These are phyloP conservation scores for Neofusicoccum cordaticola DNA, from an alignment of 2,329 filamentous ascomycete genomes.

Conservation along the genomic window DNA sequence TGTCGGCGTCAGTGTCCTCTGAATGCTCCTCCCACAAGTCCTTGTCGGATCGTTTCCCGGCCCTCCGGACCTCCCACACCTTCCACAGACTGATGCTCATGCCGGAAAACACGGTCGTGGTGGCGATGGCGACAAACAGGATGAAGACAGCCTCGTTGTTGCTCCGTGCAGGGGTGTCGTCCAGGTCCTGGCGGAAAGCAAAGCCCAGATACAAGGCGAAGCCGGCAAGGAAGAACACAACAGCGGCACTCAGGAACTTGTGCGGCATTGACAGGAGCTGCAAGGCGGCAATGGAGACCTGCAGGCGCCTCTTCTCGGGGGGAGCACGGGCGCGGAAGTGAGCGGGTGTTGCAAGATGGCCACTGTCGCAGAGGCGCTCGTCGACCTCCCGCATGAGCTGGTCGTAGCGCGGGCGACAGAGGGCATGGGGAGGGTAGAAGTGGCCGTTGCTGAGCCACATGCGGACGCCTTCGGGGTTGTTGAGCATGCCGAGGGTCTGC, in stretches of 20 bases:
- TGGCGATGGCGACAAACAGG: neutral
- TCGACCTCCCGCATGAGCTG: neutral
- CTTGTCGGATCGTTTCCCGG: neutral
- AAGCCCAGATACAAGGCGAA: slow-evolving; percentile 3
- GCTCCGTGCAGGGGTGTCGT: neutral
- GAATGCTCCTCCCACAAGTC: neutral
- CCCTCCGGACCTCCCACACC: neutral
- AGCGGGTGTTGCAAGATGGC: neutral
- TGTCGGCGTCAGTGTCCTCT: neutral
- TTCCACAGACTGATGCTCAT: neutral
- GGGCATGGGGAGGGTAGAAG: neutral
- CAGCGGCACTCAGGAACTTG: neutral
- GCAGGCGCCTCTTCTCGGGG: neutral
- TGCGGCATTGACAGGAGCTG: slow-evolving; percentile 5
- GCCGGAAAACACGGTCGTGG: neutral
- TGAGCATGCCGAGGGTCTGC: slow-evolving; percentile 2
- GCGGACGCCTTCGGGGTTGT: slow-evolving; percentile 1
- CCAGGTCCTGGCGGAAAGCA: slow-evolving; percentile 9
- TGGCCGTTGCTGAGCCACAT: slow-evolving; percentile 13
- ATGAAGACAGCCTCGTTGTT: slow-evolving; percentile 11
- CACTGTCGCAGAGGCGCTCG: neutral
- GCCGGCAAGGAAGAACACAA: slow-evolving; percentile 1
- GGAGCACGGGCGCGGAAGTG: neutral
- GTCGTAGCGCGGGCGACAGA: neutral
- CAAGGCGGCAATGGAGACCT: slow-evolving; percentile 6